Base-by-base conservation (phyloP, 306 rosid genomes). In the Elaeagnus macrophylla region DNA sequence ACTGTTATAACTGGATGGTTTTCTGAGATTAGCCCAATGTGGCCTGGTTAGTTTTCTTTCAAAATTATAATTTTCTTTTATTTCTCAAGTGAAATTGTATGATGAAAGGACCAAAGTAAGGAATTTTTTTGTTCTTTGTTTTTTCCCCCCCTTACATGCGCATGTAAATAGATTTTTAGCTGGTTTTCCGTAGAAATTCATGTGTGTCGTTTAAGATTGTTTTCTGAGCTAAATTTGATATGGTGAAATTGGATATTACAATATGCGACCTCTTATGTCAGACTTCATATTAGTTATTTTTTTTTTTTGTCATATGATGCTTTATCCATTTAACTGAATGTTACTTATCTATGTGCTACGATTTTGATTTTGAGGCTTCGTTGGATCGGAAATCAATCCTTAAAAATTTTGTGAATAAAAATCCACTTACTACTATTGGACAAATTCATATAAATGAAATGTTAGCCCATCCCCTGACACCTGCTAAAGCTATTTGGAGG, bases 11-110 rank as follows among this genome's bases (percentile, higher is more conserved):
- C 96, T 54, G 95, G 99, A 7, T 91, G 99, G 99, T 91, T 91
- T 73, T 91, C 99, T 9, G 96, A 91, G 79, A 76, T 91, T 49
- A 91, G 99, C 82, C 89, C 96, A 87, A 78, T 87, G 96, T 91
- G 99, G 99, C 99, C 99, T 7, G 99, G 99, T 91, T 56, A 18
- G 93, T 67, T 73, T 50, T 66, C 11, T 41, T 25, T 61, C 39
- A 2, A 16, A 12, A 1, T 36, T 46, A 39, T 48, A 12, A 43
- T 12, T 43, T 19, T 13, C 15, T 44, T 25, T 41, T 67, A 8
- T 47, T 60, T 54, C 44, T 49, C 1, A 39, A 13, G 5, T 44
- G 11, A 7, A 35, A 25, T 13, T 32, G 12, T 47, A 15, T 61
- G 66, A 83, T 94, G 90, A 50, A 89, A 83, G 68, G 85, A 87